Conservation (phyloP, 2,329 filamentous ascomycete species). For the Xylariaceae sp. region DNA sequence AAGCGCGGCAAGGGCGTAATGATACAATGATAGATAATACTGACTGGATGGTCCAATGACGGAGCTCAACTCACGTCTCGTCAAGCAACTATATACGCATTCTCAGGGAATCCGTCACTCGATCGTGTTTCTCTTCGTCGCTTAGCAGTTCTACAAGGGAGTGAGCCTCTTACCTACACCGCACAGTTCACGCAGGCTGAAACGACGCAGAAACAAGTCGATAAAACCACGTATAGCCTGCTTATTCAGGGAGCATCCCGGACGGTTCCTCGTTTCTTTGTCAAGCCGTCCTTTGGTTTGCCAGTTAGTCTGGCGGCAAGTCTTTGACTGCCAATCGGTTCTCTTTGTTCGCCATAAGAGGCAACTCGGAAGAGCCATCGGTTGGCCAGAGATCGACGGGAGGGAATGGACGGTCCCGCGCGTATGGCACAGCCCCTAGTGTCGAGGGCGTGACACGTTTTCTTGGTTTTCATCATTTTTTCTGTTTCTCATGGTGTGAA, state of each 20-base stretch:
- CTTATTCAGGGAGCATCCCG: background rate
- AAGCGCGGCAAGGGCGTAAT: no score
- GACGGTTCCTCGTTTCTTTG: conserved; percentile 4
- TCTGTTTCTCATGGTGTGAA: no score
- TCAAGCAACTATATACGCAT: background rate
- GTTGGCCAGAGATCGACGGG: background rate
- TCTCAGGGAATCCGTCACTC: background rate
- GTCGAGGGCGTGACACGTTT: no score
- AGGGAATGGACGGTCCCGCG: background rate
- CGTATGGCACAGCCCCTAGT: no score
- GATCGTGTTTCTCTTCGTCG: background rate
- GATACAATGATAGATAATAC: background rate
- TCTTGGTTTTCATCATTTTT: no score
- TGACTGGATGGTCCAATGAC: background rate
- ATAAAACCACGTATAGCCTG: background rate
- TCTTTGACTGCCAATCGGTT: conserved; percentile 26
- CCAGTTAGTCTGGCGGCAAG: background rate
- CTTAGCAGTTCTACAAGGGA: background rate
- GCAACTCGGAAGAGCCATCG: background rate
- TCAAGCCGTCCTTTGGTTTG: background rate
- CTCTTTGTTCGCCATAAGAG: conserved; percentile 12
- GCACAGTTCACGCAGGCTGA: background rate
- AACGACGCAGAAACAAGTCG: background rate
- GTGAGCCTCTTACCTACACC: background rate
- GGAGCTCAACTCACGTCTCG: background rate